phyloP scores from a whole-genome alignment of 805 yeast species.

The Dipodascopsis tothii region DNA sequence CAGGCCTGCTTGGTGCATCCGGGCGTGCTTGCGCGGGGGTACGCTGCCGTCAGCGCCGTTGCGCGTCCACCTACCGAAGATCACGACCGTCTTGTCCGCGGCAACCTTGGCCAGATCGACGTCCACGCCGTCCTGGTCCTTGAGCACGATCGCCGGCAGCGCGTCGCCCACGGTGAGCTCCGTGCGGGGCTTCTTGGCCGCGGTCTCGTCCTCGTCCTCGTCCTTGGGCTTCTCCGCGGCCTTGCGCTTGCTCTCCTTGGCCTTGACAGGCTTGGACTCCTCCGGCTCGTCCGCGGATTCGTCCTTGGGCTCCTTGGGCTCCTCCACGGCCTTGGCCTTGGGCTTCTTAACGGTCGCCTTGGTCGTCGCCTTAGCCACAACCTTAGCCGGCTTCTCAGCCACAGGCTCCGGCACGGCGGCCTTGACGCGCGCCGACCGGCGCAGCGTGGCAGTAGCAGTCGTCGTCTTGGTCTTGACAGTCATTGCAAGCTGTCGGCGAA shows the following conservation, averaged over 20 bases:
- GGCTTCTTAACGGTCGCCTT: conserved; percentile 11
- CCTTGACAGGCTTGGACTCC: conserved; percentile 6
- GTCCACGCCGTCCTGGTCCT: conserved; percentile 63
- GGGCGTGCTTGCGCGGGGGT: conserved; percentile 89
- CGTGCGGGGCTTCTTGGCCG: conserved; percentile 10
- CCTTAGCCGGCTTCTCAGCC: conserved; percentile 8
- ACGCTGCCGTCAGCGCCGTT: conserved; percentile 37
- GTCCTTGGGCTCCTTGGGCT: conserved; percentile 12
- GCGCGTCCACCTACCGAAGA: conserved; percentile 5
- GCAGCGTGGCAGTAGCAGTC: conserved; percentile 9
- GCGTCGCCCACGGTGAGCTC: conserved; percentile 49
- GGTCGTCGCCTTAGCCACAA: conserved; percentile 10
- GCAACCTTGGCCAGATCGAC: conserved; percentile 40
- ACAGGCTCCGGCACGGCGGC: conserved; percentile 1
- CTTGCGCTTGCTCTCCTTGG: conserved; percentile 23
- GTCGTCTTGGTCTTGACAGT: conserved; percentile 4
- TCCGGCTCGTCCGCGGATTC: conserved; percentile 5
- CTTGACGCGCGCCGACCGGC: conserved; percentile 13
- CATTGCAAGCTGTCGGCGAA: too few relatives aligned
- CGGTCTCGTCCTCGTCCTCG: conserved; percentile 16
- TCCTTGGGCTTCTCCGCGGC: conserved; percentile 23
- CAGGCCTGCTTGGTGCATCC: conserved; percentile 95
- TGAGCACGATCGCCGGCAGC: conserved; percentile 56
- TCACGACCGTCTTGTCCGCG: conserved; percentile 8
- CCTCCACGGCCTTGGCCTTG: conserved; percentile 5